Percentiles rank a stretch among this genome's conserved stretches.
Conservation (phyloP, 2,329 filamentous ascomycete genomes). For the Penicillium concentricum region DNA sequence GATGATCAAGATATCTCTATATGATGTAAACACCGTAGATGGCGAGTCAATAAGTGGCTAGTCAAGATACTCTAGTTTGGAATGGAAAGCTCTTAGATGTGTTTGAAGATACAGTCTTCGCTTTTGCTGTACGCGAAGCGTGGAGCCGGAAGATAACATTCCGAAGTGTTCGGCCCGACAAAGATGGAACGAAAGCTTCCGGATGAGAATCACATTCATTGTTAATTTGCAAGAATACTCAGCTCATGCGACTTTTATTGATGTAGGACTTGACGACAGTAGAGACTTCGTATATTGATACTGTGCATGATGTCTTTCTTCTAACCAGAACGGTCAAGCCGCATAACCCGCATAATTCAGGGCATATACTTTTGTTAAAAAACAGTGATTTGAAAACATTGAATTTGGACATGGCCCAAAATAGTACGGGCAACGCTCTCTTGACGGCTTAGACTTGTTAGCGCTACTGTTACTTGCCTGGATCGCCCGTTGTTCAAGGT, state of each 20-base stretch:
- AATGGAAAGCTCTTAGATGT: background rate
- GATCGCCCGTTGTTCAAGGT: background rate
- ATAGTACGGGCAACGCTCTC: background rate
- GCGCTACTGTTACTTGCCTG: background rate
- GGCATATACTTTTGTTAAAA: background rate
- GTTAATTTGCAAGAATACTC: background rate
- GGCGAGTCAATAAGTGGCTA: background rate
- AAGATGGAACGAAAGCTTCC: constrained; percentile 1
- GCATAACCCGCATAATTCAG: background rate
- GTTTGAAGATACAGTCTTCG: background rate
- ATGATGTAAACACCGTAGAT: background rate
- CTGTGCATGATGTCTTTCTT: background rate
- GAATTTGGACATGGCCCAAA: background rate
- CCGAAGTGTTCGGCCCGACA: constrained; percentile 2
- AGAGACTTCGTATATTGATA: background rate
- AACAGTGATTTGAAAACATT: background rate
- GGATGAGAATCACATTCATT: background rate
- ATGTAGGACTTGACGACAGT: too few relatives aligned
- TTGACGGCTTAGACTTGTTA: background rate
- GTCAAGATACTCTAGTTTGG: background rate
- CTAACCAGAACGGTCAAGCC: too few relatives aligned
- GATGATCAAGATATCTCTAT: background rate
- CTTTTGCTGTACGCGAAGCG: background rate
- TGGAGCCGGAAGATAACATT: constrained; percentile 3
- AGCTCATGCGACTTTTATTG: background rate